These are phyloP conservation scores for Kurtzmaniella quercitrusa DNA, from an alignment of 1,139 yeast genomes.

Conservation along the genomic window DNA sequence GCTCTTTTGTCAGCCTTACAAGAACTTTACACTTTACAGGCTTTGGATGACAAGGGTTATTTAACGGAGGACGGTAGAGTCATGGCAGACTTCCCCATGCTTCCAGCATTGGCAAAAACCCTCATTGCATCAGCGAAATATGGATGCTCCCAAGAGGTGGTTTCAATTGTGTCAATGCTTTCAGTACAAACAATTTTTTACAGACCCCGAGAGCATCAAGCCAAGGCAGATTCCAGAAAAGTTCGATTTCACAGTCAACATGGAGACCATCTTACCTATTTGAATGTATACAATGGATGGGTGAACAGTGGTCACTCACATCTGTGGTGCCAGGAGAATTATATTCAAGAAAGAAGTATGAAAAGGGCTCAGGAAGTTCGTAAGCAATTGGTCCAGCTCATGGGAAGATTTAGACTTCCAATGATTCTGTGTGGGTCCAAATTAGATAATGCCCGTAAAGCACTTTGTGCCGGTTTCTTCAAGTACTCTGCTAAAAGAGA, in stretches of 20 bases:
- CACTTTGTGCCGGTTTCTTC: slow-evolving; percentile 85
- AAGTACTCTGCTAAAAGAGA: slow-evolving; percentile 79
- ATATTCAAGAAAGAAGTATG: slow-evolving; percentile 76
- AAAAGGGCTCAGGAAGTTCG: slow-evolving; percentile 76
- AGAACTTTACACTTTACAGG: slow-evolving; percentile 77
- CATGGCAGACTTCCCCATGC: slow-evolving; percentile 96
- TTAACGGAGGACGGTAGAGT: slow-evolving; percentile 71
- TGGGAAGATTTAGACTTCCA: slow-evolving; percentile 51
- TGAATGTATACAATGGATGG: slow-evolving; percentile 85
- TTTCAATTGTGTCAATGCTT: slow-evolving; percentile 86
- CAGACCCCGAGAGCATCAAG: slow-evolving; percentile 67
- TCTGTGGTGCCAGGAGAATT: slow-evolving; percentile 81
- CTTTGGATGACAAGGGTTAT: slow-evolving; percentile 74
- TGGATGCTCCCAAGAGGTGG: slow-evolving; percentile 77
- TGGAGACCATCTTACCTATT: slow-evolving; percentile 84
- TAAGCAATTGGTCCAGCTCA: slow-evolving; percentile 61
- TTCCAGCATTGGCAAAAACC: slow-evolving; percentile 83
- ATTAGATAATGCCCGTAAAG: slow-evolving; percentile 60
- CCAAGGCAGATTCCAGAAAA: slow-evolving; percentile 70
- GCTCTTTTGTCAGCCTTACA: slow-evolving; percentile 77
- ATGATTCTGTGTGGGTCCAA: slow-evolving; percentile 60
- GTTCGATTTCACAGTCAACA: slow-evolving; percentile 70
- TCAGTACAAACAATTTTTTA: slow-evolving; percentile 83
- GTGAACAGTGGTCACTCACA: slow-evolving; percentile 53
- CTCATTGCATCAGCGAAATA: slow-evolving; percentile 70